Percentiles rank a stretch among this genome's conserved stretches.
phyloP scores from a whole-genome alignment of 139 green algal genomes.

The Chlamydomonas applanata region DNA sequence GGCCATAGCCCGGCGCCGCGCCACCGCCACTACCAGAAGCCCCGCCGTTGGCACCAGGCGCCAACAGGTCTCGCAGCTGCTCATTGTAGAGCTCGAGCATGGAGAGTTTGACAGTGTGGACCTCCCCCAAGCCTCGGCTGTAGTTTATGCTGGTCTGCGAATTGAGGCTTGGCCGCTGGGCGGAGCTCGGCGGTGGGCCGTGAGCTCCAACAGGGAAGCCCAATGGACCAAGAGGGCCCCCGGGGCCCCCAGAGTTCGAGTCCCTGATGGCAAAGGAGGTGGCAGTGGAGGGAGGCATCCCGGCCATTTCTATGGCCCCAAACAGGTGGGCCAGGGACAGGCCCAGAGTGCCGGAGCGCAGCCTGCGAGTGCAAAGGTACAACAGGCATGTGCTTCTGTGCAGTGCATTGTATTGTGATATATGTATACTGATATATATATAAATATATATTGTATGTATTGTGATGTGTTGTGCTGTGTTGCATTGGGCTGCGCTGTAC shows the following conservation, averaged over 20 bases:
- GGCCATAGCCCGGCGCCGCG: not conserved
- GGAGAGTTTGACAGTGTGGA: conserved; percentile 37
- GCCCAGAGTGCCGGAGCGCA: conserved; percentile 12
- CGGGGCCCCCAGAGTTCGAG: no score
- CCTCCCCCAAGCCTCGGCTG: no score
- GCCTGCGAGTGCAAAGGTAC: not conserved
- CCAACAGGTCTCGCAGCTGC: conserved; percentile 47
- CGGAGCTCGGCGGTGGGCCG: no score
- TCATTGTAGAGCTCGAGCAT: conserved; percentile 78
- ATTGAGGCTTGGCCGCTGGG: no score
- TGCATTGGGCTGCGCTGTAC: no score
- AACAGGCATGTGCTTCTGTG: no score
- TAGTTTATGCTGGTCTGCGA: no score
- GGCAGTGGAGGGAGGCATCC: not conserved
- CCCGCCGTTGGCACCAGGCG: not conserved
- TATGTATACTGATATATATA: no score
- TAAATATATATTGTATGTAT: no score
- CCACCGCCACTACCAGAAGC: not conserved
- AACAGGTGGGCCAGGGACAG: conserved; percentile 35
- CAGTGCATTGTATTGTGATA: no score
- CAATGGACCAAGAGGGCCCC: no score
- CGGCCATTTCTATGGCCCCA: conserved; percentile 1
- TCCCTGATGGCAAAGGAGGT: not conserved
- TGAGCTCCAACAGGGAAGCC: not conserved
- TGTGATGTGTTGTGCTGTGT: no score